phyloP scores from a whole-genome alignment of 352 stramenopile species.

The Thalassiosira ordinaria region DNA sequence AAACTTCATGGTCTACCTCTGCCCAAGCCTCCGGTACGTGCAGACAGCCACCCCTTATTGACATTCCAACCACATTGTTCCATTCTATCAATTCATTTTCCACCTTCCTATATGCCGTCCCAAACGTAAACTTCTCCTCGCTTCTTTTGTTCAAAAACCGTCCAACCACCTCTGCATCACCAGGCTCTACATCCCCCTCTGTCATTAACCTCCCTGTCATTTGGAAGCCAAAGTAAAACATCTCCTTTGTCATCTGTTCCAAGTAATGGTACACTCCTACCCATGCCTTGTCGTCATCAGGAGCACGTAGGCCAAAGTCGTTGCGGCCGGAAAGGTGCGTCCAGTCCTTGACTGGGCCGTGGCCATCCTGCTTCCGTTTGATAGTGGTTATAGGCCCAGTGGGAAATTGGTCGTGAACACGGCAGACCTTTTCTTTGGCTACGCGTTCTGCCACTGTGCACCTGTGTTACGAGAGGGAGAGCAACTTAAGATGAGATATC shows the following conservation, averaged over 20 bases:
- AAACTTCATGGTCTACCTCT: too few relatives aligned
- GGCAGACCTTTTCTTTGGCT: slow-evolving; percentile 26
- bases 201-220: slow-evolving; percentile 8
- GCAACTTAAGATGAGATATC: background rate
- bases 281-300: slow-evolving; percentile 44
- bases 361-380: background rate
- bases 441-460: slow-evolving; percentile 45
- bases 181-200: too few relatives aligned
- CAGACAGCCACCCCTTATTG: slow-evolving; percentile 22
- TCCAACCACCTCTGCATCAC: too few relatives aligned
- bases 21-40: background rate
- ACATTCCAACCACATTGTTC: background rate
- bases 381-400: slow-evolving; percentile 35
- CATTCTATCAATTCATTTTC: slow-evolving; percentile 3
- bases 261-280: slow-evolving; percentile 39
- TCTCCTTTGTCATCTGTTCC: slow-evolving; percentile 31
- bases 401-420: slow-evolving; percentile 25
- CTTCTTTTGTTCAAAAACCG: slow-evolving; percentile 18
- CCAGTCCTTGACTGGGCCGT: background rate
- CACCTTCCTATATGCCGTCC: background rate
- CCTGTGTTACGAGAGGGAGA: background rate
- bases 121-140: slow-evolving; percentile 32
- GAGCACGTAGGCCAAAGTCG: slow-evolving; percentile 43
- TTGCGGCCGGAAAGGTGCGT: slow-evolving; percentile 20
- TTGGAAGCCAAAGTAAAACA: slow-evolving; percentile 47